These are phyloP conservation scores for Boletellus deceptivus DNA, from an alignment of 1,284 basidiomycete species.

Conservation along the genomic window DNA sequence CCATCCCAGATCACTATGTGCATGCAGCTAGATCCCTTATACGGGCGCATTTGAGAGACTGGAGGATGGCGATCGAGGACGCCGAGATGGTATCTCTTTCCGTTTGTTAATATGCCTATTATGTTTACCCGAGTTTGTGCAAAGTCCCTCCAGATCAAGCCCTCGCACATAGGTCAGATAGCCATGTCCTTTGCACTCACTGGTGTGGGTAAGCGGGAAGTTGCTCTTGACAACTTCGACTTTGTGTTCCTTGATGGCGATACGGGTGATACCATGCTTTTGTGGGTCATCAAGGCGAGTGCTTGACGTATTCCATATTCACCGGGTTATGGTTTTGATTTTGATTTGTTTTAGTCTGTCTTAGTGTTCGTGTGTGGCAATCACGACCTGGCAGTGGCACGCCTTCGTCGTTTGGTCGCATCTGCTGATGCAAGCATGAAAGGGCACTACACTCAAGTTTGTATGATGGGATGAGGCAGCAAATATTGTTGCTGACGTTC, in stretches of 20 bases:
- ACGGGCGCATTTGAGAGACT: background rate
- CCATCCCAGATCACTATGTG: background rate
- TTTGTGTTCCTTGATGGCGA: background rate
- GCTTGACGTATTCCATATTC: too few species aligned
- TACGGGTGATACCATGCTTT: background rate
- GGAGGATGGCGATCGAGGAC: background rate
- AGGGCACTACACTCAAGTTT: background rate
- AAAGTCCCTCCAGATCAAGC: background rate
- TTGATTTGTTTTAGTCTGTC: background rate
- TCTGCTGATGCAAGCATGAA: background rate
- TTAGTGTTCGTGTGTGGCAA: background rate
- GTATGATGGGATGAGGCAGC: background rate
- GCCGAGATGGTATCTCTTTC: background rate
- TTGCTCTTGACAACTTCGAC: background rate
- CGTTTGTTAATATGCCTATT: too few species aligned
- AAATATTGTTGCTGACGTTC: background rate
- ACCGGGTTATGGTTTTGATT: background rate
- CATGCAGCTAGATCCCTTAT: background rate
- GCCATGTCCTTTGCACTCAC: background rate
- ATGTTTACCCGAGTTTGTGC: too few species aligned
- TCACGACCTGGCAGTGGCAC: background rate
- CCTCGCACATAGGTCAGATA: background rate
- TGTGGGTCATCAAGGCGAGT: slow-evolving; percentile 1
- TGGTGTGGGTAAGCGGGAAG: background rate
- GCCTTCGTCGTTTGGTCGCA: background rate